Evolutionary conservation across 495 filamentous ascomycete species (phyloP), one percentile per base, ranked within the genome.

Genomic region (Penicillium verhagenii): DNA sequence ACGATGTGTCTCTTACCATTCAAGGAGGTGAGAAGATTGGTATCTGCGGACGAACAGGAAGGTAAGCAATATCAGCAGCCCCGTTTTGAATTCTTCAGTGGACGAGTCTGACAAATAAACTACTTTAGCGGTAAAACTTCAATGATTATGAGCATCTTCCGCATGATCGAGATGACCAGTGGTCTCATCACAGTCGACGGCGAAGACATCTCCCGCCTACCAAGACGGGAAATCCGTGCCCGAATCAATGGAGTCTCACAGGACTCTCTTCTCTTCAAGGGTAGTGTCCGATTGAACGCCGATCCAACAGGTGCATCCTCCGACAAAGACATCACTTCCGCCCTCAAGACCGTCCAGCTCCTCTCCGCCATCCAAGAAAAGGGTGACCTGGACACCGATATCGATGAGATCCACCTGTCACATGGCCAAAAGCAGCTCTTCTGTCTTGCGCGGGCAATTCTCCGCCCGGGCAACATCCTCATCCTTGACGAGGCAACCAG

Each of bases 381-480:
- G 20, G 82, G 79, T 0, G 79, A 76, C 0, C 70, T 87, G 0
- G 74, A 76, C 45, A 75, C 73, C 2, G 70, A 77, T 9, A 74
- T 86, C 43, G 73, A 75, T 6, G 73, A 70, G 10, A 69, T 78
- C 38, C 70, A 72, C 55, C 73, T 87, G 4, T 84, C 79, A 0
- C 78, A 81, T 43, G 86, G 86, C 1, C 85, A 89, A 58, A 73
- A 73, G 31, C 86, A 88, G 68, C 77, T 89, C 4, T 79, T 88
- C 58, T 80, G 79, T 55, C 73, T 89, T n/a, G 83, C 80, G 3
- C 74, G 85, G 2, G 85, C 82, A 0, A 66, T 89, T 8, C 67
- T 89, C 26, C 67, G 78, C 23, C 61, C 54, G 16, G 70, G 74
- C 14, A 73, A 70, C 37, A 73, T 81, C 47, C 64, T 81, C 16